These are phyloP conservation scores for Leavenworthia alabamica DNA, from an alignment of 345 rosid genomes.

Conservation along the genomic window DNA sequence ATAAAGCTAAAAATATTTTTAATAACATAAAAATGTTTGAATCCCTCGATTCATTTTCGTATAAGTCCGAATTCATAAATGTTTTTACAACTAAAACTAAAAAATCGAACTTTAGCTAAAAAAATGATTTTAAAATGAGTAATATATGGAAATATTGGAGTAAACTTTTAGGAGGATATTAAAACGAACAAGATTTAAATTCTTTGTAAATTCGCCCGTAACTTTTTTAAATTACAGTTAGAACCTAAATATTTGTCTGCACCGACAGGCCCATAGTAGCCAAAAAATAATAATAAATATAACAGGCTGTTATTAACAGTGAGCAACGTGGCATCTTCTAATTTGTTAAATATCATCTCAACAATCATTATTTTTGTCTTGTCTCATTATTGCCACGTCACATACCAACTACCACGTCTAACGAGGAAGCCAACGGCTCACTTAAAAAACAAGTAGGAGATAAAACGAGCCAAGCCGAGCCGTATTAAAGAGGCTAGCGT, in stretches of 20 bases:
- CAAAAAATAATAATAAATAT: no score
- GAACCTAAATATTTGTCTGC: background rate
- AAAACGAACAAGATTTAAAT: background rate
- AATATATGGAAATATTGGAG: background rate
- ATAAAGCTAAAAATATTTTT: background rate
- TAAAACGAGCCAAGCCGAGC: background rate
- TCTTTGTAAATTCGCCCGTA: background rate
- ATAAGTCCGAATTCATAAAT: background rate
- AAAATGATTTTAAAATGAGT: no score
- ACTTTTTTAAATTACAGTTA: background rate
- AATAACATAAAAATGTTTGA: background rate
- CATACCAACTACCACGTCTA: conserved; percentile 1
- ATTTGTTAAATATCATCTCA: background rate
- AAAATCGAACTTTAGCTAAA: background rate
- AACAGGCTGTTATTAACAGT: conserved; percentile 26
- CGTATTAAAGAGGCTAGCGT: conserved; percentile 24
- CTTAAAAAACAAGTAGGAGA: background rate
- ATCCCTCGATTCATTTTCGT: background rate
- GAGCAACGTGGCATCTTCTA: conserved; percentile 3
- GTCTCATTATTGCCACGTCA: conserved; percentile 23
- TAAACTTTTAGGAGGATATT: background rate
- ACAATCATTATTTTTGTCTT: conserved; percentile 13
- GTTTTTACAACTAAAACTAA: background rate
- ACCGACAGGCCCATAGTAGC: no score
- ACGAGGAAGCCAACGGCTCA: background rate